Conservation (phyloP, 2,329 filamentous ascomycete genomes). For the Colletotrichum godetiae region DNA sequence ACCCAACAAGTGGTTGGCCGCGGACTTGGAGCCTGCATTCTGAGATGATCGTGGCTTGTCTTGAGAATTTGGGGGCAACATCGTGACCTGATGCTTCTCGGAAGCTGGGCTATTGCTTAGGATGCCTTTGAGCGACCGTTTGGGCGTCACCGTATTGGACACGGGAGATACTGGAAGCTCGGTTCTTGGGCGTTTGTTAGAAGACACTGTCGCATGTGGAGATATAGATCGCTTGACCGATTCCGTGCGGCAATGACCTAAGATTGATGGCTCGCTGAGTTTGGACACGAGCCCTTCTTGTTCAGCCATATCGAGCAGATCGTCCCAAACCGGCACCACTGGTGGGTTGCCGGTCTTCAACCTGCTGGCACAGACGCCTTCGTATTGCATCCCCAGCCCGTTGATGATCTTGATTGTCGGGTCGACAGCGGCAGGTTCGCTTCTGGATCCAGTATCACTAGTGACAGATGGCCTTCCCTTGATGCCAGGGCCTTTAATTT, state of each 20-base stretch:
- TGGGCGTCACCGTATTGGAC: neutral
- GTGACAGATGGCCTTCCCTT: neutral
- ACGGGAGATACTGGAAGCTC: neutral
- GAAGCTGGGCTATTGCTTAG: neutral
- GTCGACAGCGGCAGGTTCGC: too few species aligned
- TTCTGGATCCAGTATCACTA: neutral
- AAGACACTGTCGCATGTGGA: neutral
- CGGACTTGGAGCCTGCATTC: slow-evolving; percentile 8
- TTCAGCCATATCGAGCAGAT: slow-evolving; percentile 54
- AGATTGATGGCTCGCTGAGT: neutral
- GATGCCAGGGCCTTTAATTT: neutral
- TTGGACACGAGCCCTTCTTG: slow-evolving; percentile 52
- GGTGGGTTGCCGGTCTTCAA: slow-evolving; percentile 51
- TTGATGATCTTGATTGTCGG: slow-evolving; percentile 25
- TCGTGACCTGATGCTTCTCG: neutral
- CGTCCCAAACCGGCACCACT: slow-evolving; percentile 49
- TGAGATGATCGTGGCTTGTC: slow-evolving; percentile 19
- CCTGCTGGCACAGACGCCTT: slow-evolving; percentile 57
- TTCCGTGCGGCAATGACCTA: neutral
- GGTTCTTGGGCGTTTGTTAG: slow-evolving; percentile 13
- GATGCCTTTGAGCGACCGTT: neutral
- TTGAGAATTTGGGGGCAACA: slow-evolving; percentile 15
- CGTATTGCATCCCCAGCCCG: slow-evolving; percentile 36
- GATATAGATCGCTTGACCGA: slow-evolving; percentile 14
- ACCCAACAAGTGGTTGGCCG: slow-evolving; percentile 58